Conservation (phyloP, 495 filamentous ascomycete genomes). For the Aspergillus conjunctus region DNA sequence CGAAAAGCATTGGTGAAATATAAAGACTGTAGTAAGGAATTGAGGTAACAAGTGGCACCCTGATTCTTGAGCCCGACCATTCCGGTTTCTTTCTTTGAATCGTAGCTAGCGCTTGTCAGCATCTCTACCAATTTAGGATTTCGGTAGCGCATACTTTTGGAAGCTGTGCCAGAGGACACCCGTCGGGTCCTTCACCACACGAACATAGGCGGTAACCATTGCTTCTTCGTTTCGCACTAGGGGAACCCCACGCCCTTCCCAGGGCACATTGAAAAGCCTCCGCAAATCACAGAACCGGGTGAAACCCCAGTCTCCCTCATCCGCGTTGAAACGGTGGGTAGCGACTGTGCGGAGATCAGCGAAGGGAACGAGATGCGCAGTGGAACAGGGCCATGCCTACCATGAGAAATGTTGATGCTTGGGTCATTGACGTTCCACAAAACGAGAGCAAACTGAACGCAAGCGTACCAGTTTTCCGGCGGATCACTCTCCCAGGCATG, state of each 20-base stretch:
- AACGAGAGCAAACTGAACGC: constrained; percentile 92
- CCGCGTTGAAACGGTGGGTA: constrained; percentile 89
- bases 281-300: constrained; percentile 87
- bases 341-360: constrained; percentile 48
- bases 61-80: constrained; percentile 98
- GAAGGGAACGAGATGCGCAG: constrained; percentile 5
- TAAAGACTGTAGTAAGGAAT: constrained; percentile 93
- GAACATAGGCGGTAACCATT: constrained; percentile 89
- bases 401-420: constrained; percentile 68
- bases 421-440: constrained; percentile 93
- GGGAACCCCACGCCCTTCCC: constrained; percentile 68
- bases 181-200: constrained; percentile 94
- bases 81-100: constrained; percentile 97
- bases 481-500: constrained; percentile 76
- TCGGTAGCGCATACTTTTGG: constrained; percentile 62
- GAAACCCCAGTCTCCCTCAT: constrained; percentile 99
- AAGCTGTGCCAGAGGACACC: constrained; percentile 99
- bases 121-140: neutral
- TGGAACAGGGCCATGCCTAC: constrained; percentile 36
- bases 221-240: constrained; percentile 85
- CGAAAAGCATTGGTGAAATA: constrained; percentile 98
- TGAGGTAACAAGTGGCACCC: constrained; percentile 97
- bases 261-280: constrained; percentile 72
- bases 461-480: constrained; percentile 91
- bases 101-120: constrained; percentile 63